Evolutionary conservation across 1,284 basidiomycete genomes (phyloP).

Genomic region (Cryptococcus sp.): DNA sequence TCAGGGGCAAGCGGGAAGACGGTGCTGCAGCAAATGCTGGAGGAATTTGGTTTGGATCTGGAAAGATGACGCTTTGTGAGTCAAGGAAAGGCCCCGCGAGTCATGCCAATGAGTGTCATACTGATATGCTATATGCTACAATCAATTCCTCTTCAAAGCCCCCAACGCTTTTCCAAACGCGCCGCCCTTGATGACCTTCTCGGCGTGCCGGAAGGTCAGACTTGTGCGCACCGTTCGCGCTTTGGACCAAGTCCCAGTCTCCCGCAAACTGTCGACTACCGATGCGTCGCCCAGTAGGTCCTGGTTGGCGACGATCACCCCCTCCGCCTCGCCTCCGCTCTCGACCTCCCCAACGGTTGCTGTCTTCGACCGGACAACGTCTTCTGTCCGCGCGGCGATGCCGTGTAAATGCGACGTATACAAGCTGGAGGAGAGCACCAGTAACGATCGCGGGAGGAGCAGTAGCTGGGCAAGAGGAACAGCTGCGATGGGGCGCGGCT

Average conservation of each 20-base stretch:
- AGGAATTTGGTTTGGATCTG: conserved; percentile 34
- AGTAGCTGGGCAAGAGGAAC: conserved; percentile 68
- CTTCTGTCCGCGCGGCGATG: conserved; percentile 59
- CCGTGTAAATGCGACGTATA: conserved; percentile 73
- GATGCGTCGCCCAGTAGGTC: conserved; percentile 53
- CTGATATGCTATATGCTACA: too few relatives aligned
- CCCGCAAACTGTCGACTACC: conserved; percentile 49
- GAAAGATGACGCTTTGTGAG: not conserved
- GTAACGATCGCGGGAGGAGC: conserved; percentile 73
- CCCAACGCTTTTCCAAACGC: conserved; percentile 22
- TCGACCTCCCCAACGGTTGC: not conserved
- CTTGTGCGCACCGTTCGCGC: conserved; percentile 65
- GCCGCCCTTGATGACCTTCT: conserved; percentile 56
- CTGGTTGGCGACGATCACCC: conserved; percentile 60
- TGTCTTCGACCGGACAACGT: conserved; percentile 39
- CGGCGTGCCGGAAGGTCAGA: conserved; percentile 81
- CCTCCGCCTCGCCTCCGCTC: not conserved
- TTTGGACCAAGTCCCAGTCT: conserved; percentile 55
- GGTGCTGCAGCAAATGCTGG: conserved; percentile 31
- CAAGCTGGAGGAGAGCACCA: conserved; percentile 67
- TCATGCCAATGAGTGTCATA: too few relatives aligned
- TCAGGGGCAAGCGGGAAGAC: conserved; percentile 15
- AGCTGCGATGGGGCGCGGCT: conserved; percentile 57
- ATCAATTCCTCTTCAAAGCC: conserved; percentile 7
- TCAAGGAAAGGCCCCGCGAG: too few relatives aligned